Conservation (phyloP, 768 basidiomycete species). For the Panaeolus cyanescens region DNA sequence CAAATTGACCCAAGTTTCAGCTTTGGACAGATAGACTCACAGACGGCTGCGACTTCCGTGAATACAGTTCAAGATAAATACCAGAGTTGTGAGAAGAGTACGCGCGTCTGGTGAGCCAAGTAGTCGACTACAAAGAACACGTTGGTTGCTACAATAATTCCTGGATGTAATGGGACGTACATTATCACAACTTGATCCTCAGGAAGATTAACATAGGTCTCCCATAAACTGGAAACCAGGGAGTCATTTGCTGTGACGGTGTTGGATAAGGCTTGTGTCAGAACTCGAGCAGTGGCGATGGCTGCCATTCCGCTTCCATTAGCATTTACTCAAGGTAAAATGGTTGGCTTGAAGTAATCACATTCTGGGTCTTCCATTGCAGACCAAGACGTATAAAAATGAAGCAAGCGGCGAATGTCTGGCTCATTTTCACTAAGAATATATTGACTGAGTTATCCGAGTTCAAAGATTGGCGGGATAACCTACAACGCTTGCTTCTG, state of each 20-base stretch:
- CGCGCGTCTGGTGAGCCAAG: conserved; percentile 66
- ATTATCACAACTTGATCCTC: conserved; percentile 77
- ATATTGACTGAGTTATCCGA: background rate
- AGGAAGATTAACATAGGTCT: conserved; percentile 61
- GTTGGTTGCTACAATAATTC: conserved; percentile 6
- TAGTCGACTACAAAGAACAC: conserved; percentile 44
- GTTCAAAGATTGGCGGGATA: background rate
- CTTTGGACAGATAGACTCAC: conserved; percentile 39
- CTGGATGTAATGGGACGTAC: conserved; percentile 41
- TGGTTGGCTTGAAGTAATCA: conserved; percentile 29
- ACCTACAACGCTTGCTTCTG: conserved; percentile 77
- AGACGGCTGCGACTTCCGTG: conserved; percentile 54
- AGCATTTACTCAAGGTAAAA: background rate
- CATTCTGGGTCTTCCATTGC: conserved; percentile 63
- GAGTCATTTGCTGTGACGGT: conserved; percentile 73
- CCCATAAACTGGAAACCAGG: conserved; percentile 62
- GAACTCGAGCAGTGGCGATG: conserved; percentile 59
- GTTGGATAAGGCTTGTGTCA: conserved; percentile 83
- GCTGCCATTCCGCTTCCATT: conserved; percentile 40
- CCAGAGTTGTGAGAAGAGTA: conserved; percentile 60
- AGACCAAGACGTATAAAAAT: conserved; percentile 77
- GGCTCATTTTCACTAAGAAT: conserved; percentile 66
- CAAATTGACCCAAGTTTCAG: background rate
- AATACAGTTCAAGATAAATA: conserved; percentile 74
- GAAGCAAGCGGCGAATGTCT: conserved; percentile 64